Percentiles rank a stretch among this genome's conserved stretches.
These are phyloP conservation scores for Phoenix dactylifera DNA, from an alignment of 176 grass and related monocot species.

Conservation along the genomic window DNA sequence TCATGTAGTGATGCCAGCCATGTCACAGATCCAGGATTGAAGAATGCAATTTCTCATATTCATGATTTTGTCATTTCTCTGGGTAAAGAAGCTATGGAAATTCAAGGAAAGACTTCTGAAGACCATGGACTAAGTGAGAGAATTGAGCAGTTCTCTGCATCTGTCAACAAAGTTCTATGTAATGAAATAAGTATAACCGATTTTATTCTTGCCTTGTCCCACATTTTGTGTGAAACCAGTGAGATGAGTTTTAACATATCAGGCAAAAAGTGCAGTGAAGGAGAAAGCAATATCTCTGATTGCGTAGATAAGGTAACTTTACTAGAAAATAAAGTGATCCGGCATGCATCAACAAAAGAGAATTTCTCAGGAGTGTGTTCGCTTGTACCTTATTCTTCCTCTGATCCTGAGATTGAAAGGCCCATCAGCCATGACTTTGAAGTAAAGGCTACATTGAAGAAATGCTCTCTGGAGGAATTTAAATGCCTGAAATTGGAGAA, in stretches of 20 bases:
- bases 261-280: conserved; percentile 41
- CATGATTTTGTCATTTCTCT: conserved; percentile 69
- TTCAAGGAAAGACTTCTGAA: conserved; percentile 46
- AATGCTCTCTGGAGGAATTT: conserved; percentile 40
- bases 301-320: conserved; percentile 98
- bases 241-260: conserved; percentile 52
- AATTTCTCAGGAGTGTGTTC: conserved; percentile 28
- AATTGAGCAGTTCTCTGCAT: conserved; percentile 56
- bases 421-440: conserved; percentile 32
- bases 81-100: conserved; percentile 51
- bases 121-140: conserved; percentile 44
- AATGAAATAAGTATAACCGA: conserved; percentile 41
- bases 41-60: conserved; percentile 67
- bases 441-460: conserved; percentile 32
- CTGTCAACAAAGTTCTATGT: conserved; percentile 55
- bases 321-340: conserved; percentile 82
- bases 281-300: conserved; percentile 75
- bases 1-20: conserved; percentile 27
- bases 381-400: conserved; percentile 36
- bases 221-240: conserved; percentile 58
- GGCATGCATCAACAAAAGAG: conserved; percentile 30
- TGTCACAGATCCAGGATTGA: conserved; percentile 47
- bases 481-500: conserved; percentile 71
- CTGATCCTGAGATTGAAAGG: conserved; percentile 52
- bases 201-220: conserved; percentile 46